These are phyloP conservation scores for Psilocybe mexicana DNA, from an alignment of 1,284 basidiomycete species.

Conservation along the genomic window DNA sequence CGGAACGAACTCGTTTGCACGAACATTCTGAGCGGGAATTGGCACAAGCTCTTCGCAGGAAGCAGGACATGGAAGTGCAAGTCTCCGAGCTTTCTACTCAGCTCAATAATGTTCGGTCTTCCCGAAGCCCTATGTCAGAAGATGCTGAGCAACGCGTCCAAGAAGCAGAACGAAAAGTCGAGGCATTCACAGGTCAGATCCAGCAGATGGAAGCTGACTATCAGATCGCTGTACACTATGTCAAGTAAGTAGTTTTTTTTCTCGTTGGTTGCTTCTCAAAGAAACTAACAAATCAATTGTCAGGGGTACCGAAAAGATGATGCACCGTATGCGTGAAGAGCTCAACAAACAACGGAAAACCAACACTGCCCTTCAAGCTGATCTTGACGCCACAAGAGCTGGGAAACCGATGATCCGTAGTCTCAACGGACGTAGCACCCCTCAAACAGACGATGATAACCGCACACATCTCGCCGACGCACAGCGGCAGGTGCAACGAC, in stretches of 20 bases:
- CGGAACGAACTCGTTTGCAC: conserved; percentile 70
- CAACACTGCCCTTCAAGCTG: conserved; percentile 77
- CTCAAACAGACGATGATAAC: conserved; percentile 71
- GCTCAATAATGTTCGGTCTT: conserved; percentile 61
- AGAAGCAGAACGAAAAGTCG: conserved; percentile 73
- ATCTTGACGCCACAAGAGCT: conserved; percentile 71
- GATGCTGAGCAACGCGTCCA: conserved; percentile 58
- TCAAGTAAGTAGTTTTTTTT: conserved; percentile 65
- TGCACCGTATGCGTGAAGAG: conserved; percentile 95
- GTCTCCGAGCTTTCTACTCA: conserved; percentile 63
- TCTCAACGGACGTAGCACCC: conserved; percentile 80
- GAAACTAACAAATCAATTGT: conserved; percentile 1
- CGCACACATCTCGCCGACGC: conserved; percentile 70
- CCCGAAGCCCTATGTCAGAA: conserved; percentile 48
- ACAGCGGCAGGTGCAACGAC: conserved; percentile 70
- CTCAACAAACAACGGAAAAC: conserved; percentile 85
- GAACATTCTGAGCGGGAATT: conserved; percentile 77
- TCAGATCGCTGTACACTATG: conserved; percentile 88
- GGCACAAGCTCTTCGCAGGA: conserved; percentile 59
- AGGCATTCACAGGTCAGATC: conserved; percentile 72
- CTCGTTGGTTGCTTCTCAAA: conserved; percentile 16
- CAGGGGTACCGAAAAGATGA: conserved; percentile 98
- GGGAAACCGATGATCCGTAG: conserved; percentile 58
- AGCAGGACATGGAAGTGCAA: conserved; percentile 74
- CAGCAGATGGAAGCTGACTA: conserved; percentile 94